A percentile compares a stretch with the other conserved stretches of the same genome.
Evolutionary conservation across 495 filamentous ascomycete genomes (phyloP).

Genomic region (Penicillium verhagenii): DNA sequence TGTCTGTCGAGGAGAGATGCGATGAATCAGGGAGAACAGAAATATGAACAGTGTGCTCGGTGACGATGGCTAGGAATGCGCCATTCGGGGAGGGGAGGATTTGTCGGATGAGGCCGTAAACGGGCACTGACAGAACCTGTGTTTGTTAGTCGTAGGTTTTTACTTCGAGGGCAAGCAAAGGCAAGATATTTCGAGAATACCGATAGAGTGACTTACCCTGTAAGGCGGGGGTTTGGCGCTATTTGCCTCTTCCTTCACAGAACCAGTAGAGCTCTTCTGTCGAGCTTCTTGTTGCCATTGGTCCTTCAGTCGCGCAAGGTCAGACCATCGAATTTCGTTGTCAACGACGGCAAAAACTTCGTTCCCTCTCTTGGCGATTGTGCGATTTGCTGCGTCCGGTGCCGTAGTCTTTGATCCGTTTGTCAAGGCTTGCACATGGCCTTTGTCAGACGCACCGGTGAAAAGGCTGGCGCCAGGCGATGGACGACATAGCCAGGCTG

Average conservation of each 20-base stretch:
- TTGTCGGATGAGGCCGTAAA: slow-evolving; percentile 74
- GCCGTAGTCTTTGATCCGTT: slow-evolving; percentile 36
- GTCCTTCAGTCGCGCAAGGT: slow-evolving; percentile 72
- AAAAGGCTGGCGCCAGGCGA: slow-evolving; percentile 75
- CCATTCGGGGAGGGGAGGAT: slow-evolving; percentile 77
- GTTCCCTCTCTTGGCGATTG: slow-evolving; percentile 69
- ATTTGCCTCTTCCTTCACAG: slow-evolving; percentile 9
- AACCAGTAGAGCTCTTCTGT: slow-evolving; percentile 26
- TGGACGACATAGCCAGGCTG: slow-evolving; percentile 75
- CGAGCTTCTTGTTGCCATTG: slow-evolving; percentile 55
- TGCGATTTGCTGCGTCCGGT: slow-evolving; percentile 59
- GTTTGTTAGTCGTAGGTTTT: slow-evolving; percentile 11
- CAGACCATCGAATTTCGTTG: slow-evolving; percentile 83
- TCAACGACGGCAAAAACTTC: slow-evolving; percentile 83
- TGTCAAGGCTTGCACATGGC: slow-evolving; percentile 26
- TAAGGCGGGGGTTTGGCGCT: slow-evolving; percentile 20
- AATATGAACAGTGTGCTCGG: slow-evolving; percentile 80
- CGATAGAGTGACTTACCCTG: slow-evolving; percentile 26
- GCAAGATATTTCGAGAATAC: background rate
- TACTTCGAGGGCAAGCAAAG: background rate
- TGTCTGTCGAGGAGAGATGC: slow-evolving; percentile 64
- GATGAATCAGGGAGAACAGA: slow-evolving; percentile 72
- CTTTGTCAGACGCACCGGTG: slow-evolving; percentile 37
- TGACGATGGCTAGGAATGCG: slow-evolving; percentile 77
- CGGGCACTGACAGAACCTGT: slow-evolving; percentile 67